Conservation (phyloP, 352 stramenopile genomes). For the Peronosclerospora sorghi region DNA sequence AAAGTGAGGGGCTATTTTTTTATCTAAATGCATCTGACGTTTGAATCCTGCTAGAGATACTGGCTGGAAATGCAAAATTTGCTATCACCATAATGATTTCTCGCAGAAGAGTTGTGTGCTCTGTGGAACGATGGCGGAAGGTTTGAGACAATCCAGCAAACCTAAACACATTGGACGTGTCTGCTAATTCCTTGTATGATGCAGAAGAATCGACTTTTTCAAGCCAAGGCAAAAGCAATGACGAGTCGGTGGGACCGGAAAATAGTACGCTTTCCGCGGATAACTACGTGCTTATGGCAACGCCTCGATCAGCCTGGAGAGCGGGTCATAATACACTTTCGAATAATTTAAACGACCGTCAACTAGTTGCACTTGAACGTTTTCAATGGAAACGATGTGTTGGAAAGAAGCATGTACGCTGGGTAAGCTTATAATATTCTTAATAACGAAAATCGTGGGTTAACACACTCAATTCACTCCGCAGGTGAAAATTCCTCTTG, state of each 20-base stretch:
- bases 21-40: background rate
- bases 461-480: background rate
- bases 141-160: slow-evolving; percentile 5
- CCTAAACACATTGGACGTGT: background rate
- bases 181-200: slow-evolving; percentile 5
- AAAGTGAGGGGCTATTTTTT: background rate
- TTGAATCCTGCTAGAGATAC: slow-evolving; percentile 17
- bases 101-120: slow-evolving; percentile 37
- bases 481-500: slow-evolving; percentile 26
- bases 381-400: slow-evolving; percentile 68
- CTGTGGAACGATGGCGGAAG: slow-evolving; percentile 31
- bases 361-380: slow-evolving; percentile 41
- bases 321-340: slow-evolving; percentile 3
- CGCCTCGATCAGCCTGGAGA: slow-evolving; percentile 14
- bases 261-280: slow-evolving; percentile 8
- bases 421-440: slow-evolving; percentile 17
- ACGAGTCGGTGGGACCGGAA: slow-evolving; percentile 7
- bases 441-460: background rate
- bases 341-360: slow-evolving; percentile 33
- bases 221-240: slow-evolving; percentile 8
- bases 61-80: slow-evolving; percentile 43
- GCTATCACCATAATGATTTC: slow-evolving; percentile 45
- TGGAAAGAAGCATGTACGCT: slow-evolving; percentile 20
- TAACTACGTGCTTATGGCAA: slow-evolving; percentile 25
- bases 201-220: slow-evolving; percentile 10